Evolutionary conservation across 2,329 filamentous ascomycete genomes (phyloP).

Genomic region (Sarocladiaceae sp.): DNA sequence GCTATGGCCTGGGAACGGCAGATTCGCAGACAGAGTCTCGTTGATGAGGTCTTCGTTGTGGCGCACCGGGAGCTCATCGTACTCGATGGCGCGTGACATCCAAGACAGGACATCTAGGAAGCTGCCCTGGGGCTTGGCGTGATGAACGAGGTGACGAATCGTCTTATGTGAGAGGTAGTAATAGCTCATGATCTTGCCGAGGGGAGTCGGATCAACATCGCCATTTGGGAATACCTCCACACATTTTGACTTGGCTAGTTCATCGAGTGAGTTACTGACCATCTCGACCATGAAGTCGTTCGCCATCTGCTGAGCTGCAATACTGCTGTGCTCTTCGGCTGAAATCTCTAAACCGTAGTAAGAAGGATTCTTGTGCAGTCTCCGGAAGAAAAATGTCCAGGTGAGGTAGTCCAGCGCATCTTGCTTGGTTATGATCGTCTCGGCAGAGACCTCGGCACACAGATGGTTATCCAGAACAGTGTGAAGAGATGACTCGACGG

Average conservation of each 20-base stretch:
- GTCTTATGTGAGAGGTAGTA: constrained; percentile 97
- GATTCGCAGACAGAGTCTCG: constrained; percentile 73
- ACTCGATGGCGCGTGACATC: constrained; percentile 92
- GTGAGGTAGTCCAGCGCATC: constrained; percentile 96
- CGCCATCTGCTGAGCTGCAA: constrained; percentile 76
- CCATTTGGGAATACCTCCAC: constrained; percentile 78
- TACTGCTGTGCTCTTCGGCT: constrained; percentile 83
- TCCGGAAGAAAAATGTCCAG: constrained; percentile 98
- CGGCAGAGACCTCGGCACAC: constrained; percentile 87
- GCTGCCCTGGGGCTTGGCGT: constrained; percentile 67
- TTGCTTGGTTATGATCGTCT: constrained; percentile 89
- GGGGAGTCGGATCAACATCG: constrained; percentile 79
- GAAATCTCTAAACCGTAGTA: constrained; percentile 96
- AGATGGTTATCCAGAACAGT: constrained; percentile 97
- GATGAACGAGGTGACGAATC: constrained; percentile 72
- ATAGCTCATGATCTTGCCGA: constrained; percentile 99
- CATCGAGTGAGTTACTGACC: constrained; percentile 77
- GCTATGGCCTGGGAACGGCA: constrained; percentile 55
- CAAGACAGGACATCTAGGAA: constrained; percentile 82
- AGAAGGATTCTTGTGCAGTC: constrained; percentile 95
- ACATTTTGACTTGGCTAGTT: constrained; percentile 79
- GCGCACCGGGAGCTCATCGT: constrained; percentile 93
- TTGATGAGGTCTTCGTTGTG: constrained; percentile 99
- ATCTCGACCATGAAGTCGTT: constrained; percentile 94
- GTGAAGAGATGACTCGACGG: constrained; percentile 92